A percentile compares a stretch with the other conserved stretches of the same genome.
These are phyloP conservation scores for Globisporangium apiculatum DNA, from an alignment of 352 stramenopile genomes.

Conservation along the genomic window DNA sequence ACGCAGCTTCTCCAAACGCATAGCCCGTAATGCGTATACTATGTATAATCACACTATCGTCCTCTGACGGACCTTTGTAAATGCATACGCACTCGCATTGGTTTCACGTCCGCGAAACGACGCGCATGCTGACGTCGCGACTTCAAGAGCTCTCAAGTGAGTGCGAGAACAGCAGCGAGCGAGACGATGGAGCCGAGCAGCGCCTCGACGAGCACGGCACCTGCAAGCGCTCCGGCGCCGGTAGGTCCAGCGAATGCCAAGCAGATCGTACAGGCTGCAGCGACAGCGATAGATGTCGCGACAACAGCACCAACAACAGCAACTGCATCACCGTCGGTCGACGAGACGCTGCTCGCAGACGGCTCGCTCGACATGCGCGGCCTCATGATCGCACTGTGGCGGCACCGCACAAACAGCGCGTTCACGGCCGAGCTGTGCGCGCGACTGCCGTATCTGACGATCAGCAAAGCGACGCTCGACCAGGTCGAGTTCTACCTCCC, in stretches of 20 bases:
- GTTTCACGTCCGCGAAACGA: too few species aligned
- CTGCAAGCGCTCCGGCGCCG: not conserved
- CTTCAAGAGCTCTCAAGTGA: not conserved
- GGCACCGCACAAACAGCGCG: constrained; percentile 42
- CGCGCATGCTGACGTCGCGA: too few species aligned
- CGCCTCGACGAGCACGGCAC: not conserved
- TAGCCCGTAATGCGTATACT: too few species aligned
- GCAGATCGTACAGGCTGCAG: constrained; percentile 1
- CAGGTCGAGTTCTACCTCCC: constrained; percentile 79
- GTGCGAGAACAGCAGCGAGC: not conserved
- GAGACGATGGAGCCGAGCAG: not conserved
- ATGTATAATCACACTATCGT: too few species aligned
- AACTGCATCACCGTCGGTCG: constrained; percentile 5
- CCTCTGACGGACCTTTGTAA: too few species aligned
- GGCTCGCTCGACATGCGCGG: constrained; percentile 59
- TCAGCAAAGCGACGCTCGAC: constrained; percentile 50
- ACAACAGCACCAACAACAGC: not conserved
- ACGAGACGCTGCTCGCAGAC: constrained; percentile 31
- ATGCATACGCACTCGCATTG: too few species aligned
- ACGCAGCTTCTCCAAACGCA: too few species aligned
- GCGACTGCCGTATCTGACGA: constrained; percentile 39
- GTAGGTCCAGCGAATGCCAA: constrained; percentile 6
- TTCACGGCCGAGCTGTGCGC: constrained; percentile 61
- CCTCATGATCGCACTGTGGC: constrained; percentile 75
- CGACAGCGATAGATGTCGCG: not conserved